Evolutionary conservation across 495 filamentous ascomycete genomes (phyloP).

Genomic region (Daldinia childiae): DNA sequence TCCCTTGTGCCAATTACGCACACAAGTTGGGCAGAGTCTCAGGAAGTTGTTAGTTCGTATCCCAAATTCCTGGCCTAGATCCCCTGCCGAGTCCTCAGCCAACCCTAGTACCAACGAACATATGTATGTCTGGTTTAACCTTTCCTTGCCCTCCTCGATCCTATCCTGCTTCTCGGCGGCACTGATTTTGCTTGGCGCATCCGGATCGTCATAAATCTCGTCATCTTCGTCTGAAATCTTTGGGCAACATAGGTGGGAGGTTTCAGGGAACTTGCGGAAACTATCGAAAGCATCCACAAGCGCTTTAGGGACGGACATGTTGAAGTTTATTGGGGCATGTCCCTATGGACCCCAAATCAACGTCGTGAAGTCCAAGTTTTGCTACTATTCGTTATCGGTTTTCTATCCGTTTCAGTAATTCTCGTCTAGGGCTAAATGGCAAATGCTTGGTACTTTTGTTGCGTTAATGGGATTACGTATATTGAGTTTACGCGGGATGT

Average conservation of each 20-base stretch:
- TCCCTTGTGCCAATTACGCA: conserved; percentile 79
- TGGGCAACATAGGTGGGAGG: conserved; percentile 56
- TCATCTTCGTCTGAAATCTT: conserved; percentile 54
- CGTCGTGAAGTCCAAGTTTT: background rate
- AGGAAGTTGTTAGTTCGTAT: conserved; percentile 59
- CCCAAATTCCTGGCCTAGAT: conserved; percentile 67
- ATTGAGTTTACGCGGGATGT: background rate
- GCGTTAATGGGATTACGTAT: background rate
- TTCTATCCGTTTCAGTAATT: background rate
- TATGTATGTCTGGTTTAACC: conserved; percentile 67
- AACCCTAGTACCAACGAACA: conserved; percentile 75
- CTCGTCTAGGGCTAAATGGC: background rate
- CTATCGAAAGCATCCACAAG: conserved; percentile 38
- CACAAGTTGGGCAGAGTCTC: conserved; percentile 78
- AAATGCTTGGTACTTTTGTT: background rate
- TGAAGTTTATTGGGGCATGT: conserved; percentile 13
- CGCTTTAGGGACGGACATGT: conserved; percentile 27
- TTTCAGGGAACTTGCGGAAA: conserved; percentile 54
- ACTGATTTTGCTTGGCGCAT: conserved; percentile 49
- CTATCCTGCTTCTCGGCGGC: conserved; percentile 52
- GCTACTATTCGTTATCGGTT: background rate
- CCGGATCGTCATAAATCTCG: conserved; percentile 64
- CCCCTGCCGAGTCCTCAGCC: conserved; percentile 66
- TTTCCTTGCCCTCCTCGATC: conserved; percentile 57
- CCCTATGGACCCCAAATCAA: conserved; percentile 11